Percentiles rank a stretch among this genome's conserved stretches.
phyloP scores from a whole-genome alignment of 768 basidiomycete species.

The Erythrobasidium yunnanense region DNA sequence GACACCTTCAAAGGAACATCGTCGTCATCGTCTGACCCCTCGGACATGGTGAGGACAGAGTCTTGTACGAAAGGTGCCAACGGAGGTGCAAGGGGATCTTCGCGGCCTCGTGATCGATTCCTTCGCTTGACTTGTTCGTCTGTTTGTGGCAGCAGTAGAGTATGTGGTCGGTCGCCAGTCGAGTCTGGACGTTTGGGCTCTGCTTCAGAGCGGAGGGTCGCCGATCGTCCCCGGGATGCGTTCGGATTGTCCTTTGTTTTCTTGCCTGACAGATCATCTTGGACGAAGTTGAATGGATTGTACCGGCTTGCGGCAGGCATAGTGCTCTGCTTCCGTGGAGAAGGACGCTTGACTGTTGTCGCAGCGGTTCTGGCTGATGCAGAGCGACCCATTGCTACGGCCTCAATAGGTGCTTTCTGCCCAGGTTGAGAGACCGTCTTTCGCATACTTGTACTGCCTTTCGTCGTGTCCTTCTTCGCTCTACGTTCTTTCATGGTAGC shows the following conservation, averaged over 20 bases:
- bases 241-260: not conserved
- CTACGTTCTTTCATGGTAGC: constrained; percentile 33
- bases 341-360: not conserved
- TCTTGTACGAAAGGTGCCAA: constrained; percentile 33
- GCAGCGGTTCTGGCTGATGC: not conserved
- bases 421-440: not conserved
- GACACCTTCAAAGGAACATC: constrained; percentile 1
- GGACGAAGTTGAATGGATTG: constrained; percentile 22
- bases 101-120: constrained; percentile 18
- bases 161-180: constrained; percentile 26
- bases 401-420: not conserved
- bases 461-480: not conserved
- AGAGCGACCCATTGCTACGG: not conserved
- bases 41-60: constrained; percentile 27
- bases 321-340: not conserved
- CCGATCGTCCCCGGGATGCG: not conserved
- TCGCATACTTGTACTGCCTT: not conserved
- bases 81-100: constrained; percentile 27
- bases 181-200: constrained; percentile 26
- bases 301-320: not conserved
- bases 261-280: constrained; percentile 6
- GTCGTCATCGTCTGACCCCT: constrained; percentile 11
- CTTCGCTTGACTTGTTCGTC: constrained; percentile 33
- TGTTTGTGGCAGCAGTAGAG: constrained; percentile 34
- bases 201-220: not conserved